phyloP scores from a whole-genome alignment of 2,329 filamentous ascomycete species.

The Ophiostoma himal-ulmi region DNA sequence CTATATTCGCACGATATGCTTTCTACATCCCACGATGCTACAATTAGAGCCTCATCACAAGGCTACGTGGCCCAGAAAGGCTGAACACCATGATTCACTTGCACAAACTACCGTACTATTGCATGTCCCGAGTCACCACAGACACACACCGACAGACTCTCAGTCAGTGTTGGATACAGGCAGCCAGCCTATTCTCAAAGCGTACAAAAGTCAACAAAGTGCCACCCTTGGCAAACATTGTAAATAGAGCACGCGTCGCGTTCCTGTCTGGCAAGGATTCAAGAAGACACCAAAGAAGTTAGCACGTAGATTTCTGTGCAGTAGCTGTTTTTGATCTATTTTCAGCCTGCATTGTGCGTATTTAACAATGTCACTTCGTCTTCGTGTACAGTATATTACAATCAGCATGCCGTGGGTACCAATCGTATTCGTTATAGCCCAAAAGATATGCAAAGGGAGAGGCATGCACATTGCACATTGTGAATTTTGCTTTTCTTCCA shows the following conservation, averaged over 20 bases:
- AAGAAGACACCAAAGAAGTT: neutral
- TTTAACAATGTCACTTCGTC: neutral
- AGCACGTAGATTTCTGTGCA: neutral
- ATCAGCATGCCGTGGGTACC: neutral
- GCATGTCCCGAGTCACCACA: neutral
- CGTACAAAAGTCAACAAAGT: slow-evolving; percentile 5
- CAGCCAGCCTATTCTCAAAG: neutral
- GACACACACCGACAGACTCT: neutral
- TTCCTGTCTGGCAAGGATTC: neutral
- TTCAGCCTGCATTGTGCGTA: neutral
- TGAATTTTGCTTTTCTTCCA: neutral
- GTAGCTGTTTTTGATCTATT: neutral
- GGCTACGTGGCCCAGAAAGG: neutral
- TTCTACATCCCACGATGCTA: neutral
- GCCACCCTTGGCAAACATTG: neutral
- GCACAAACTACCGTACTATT: neutral
- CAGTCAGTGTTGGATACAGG: neutral
- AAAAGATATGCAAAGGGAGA: neutral
- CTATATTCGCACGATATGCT: neutral
- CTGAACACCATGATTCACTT: neutral
- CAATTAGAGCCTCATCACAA: neutral
- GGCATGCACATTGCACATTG: neutral
- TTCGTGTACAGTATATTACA: neutral
- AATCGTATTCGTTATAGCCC: neutral
- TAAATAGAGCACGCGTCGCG: neutral